Percentiles rank a stretch among this genome's conserved stretches.
These are phyloP conservation scores for Danielia reshetovae DNA, from an alignment of 805 yeast species.

Conservation along the genomic window DNA sequence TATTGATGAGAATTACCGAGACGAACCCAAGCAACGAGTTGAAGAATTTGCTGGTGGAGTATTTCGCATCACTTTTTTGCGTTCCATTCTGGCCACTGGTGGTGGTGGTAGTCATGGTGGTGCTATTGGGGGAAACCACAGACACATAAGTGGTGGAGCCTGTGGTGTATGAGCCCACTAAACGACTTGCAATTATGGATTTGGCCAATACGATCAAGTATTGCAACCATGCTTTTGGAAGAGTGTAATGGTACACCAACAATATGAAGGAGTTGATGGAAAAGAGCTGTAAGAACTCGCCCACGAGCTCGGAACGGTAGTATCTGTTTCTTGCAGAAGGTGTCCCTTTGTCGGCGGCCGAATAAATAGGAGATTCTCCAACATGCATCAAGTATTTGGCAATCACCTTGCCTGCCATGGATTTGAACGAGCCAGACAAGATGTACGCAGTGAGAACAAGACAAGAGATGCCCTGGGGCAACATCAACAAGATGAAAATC, in stretches of 20 bases:
- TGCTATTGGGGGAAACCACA: slow-evolving; percentile 11
- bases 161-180: slow-evolving; percentile 25
- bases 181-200: slow-evolving; percentile 27
- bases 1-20: slow-evolving; percentile 18
- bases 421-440: slow-evolving; percentile 26
- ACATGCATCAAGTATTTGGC: slow-evolving; percentile 14
- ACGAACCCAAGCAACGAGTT: slow-evolving; percentile 21
- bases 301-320: slow-evolving; percentile 16
- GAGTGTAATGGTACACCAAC: slow-evolving; percentile 18
- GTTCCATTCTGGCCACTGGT: slow-evolving; percentile 1
- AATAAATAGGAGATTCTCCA: background rate
- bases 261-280: slow-evolving; percentile 23
- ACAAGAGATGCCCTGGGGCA: slow-evolving; percentile 26
- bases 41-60: slow-evolving; percentile 12
- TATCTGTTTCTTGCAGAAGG: slow-evolving; percentile 8
- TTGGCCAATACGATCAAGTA: slow-evolving; percentile 27
- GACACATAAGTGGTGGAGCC: slow-evolving; percentile 22
- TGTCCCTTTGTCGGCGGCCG: slow-evolving; percentile 3
- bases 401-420: slow-evolving; percentile 25
- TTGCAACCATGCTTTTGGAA: slow-evolving; percentile 17
- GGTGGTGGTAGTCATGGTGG: slow-evolving; percentile 14
- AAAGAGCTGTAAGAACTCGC: slow-evolving; percentile 19
- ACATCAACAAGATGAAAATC: slow-evolving; percentile 23
- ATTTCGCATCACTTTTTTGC: slow-evolving; percentile 1
- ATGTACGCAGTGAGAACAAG: slow-evolving; percentile 21